phyloP scores from a whole-genome alignment of 371 early-diverging fungal genomes.

The Mortierella sp. region DNA sequence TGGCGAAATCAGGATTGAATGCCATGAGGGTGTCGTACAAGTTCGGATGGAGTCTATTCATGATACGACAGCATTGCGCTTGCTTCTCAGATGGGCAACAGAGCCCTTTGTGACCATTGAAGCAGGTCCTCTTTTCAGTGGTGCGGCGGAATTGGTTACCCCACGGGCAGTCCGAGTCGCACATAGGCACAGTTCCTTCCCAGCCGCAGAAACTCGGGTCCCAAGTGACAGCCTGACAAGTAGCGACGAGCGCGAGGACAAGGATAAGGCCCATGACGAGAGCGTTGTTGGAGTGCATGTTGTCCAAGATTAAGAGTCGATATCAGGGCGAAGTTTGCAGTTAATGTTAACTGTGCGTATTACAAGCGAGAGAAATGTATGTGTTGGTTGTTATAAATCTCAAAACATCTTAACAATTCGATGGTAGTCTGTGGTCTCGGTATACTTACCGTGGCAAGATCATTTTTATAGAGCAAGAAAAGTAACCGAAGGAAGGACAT shows the following conservation, averaged over 20 bases:
- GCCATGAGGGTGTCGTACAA: neutral
- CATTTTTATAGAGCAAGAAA: neutral
- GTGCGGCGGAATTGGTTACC: constrained; percentile 16
- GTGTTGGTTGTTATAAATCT: no score
- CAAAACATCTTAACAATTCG: no score
- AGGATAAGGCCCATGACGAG: neutral
- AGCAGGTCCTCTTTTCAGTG: constrained; percentile 8
- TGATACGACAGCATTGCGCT: constrained; percentile 13
- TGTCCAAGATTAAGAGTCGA: neutral
- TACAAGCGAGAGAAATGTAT: no score
- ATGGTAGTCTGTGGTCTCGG: no score
- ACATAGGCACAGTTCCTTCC: constrained; percentile 17
- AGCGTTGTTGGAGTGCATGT: neutral
- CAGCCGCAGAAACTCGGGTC: constrained; percentile 18
- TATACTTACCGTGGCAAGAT: no score
- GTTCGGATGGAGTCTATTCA: constrained; percentile 14
- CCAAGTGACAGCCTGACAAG: constrained; percentile 14
- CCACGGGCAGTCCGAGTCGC: constrained; percentile 10
- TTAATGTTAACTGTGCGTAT: no score
- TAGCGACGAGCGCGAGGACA: neutral
- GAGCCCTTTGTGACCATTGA: constrained; percentile 12
- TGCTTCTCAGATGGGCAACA: constrained; percentile 8
- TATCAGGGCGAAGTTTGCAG: no score
- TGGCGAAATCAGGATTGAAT: no score
- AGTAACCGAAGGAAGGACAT: no score